phyloP scores from a whole-genome alignment of 257 asterid genomes.

The Leonotis leonurus region DNA sequence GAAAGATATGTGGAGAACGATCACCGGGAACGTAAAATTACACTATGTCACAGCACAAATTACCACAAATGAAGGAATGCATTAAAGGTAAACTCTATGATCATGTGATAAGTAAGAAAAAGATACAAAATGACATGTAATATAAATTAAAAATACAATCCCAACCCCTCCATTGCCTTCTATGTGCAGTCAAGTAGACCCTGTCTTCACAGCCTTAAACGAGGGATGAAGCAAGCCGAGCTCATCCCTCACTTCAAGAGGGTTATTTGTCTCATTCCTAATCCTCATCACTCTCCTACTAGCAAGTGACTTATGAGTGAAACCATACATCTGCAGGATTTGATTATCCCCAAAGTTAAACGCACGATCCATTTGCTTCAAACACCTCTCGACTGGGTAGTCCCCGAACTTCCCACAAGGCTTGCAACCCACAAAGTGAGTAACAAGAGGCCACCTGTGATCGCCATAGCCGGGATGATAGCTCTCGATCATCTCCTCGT shows the following conservation, averaged over 20 bases:
- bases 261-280: constrained; percentile 62
- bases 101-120: background rate
- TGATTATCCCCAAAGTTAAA: constrained; percentile 76
- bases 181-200: constrained; percentile 15
- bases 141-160: constrained; percentile 10
- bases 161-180: constrained; percentile 26
- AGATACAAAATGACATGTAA: constrained; percentile 18
- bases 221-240: constrained; percentile 72
- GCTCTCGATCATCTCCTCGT: constrained; percentile 90
- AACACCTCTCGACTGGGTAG: constrained; percentile 82
- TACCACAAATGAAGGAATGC: constrained; percentile 33
- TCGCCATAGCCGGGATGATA: constrained; percentile 91
- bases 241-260: constrained; percentile 52
- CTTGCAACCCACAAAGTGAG: constrained; percentile 98
- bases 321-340: constrained; percentile 80
- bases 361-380: constrained; percentile 92
- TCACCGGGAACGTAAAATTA: background rate
- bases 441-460: constrained; percentile 90
- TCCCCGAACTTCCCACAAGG: constrained; percentile 91
- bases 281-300: constrained; percentile 60
- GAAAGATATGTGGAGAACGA: background rate
- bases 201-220: constrained; percentile 54
- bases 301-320: constrained; percentile 49
- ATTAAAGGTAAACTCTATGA: constrained; percentile 21
- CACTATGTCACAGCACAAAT: constrained; percentile 27